phyloP scores from a whole-genome alignment of 495 filamentous ascomycete genomes.

The Xylaria longipes region DNA sequence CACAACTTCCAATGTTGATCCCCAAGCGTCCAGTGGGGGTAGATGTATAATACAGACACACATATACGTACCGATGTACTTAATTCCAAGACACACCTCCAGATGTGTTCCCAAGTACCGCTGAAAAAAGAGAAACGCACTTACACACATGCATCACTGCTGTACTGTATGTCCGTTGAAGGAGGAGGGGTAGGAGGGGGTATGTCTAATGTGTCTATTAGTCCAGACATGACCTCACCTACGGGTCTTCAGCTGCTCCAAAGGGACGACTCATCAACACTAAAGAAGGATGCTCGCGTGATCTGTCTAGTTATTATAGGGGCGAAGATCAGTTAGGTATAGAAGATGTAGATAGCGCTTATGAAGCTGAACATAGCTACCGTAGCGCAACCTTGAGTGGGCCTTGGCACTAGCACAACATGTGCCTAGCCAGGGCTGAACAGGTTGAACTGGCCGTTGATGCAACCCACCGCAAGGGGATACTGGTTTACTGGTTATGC shows the following conservation, averaged over 20 bases:
- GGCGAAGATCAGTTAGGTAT: constrained; percentile 2
- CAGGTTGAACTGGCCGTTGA: constrained; percentile 26
- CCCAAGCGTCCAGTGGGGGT: not conserved
- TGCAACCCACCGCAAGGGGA: constrained; percentile 16
- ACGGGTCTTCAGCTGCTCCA: not conserved
- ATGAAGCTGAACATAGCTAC: constrained; percentile 26
- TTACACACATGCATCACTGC: constrained; percentile 1
- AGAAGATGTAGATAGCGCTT: constrained; percentile 18
- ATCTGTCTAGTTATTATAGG: constrained; percentile 11
- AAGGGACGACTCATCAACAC: not conserved
- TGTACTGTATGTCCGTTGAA: not conserved
- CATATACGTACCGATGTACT: not conserved
- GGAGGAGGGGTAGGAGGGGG: not conserved
- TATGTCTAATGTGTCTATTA: not conserved
- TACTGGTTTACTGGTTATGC: too few relatives aligned
- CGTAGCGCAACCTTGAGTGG: constrained; percentile 17
- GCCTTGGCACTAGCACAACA: constrained; percentile 23
- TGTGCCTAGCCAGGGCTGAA: constrained; percentile 25
- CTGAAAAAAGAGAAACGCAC: not conserved
- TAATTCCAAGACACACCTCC: not conserved
- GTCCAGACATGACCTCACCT: not conserved
- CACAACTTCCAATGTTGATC: constrained; percentile 13
- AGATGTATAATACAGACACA: not conserved
- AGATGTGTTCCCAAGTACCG: not conserved
- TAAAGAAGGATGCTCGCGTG: constrained; percentile 23